Evolutionary conservation across 257 asterid species (phyloP), one percentile per base, ranked within the genome.

Genomic region (Catharanthus roseus): DNA sequence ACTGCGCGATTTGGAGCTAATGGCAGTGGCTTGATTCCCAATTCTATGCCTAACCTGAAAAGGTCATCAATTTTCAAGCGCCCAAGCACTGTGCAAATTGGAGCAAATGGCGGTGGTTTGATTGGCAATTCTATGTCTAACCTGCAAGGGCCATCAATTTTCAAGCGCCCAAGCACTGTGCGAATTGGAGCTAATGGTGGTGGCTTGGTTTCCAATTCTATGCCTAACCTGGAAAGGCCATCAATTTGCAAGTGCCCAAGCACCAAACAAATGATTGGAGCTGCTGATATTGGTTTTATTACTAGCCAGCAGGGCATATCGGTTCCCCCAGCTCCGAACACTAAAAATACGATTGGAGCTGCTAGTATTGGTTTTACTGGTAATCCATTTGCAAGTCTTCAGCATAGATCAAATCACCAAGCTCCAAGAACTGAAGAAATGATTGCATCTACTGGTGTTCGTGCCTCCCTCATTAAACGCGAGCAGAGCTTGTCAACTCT

Each of bases 61-160:
- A 15, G 49, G 15, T 2, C 11, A 15, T 15, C 49, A 42, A 42
- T 42, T 42, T 42, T 15, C 49, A 8, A 8, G 11, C 15, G 13
- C 49, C 49, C 49, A 42, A 68, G 72, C 38, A n/a, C 6, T 31
- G 36, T 51, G 65, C 41, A 28, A 53, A 45, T 39, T 77, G 66
- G 31, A 28, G 42, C 51, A 57, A 57, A 19, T 57, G 64, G 38
- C 15, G 31, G 10, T 42, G 49, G 49, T 15, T 42, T 42, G 49
- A 42, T 42, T 8, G 49, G 13, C 13, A 12, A 6, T 42, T 42
- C 49, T 42, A 42, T 42, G 49, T 15, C 49, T 42, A 42, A 42
- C 15, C 12, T 42, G 49, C 49, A 42, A 8, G 49, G 49, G 15
- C 3, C 11, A 15, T 15, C 53, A 47, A 12, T 47, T 47, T 47